phyloP scores from a whole-genome alignment of 164 flowering plant genomes.

The Berberis thunbergii region DNA sequence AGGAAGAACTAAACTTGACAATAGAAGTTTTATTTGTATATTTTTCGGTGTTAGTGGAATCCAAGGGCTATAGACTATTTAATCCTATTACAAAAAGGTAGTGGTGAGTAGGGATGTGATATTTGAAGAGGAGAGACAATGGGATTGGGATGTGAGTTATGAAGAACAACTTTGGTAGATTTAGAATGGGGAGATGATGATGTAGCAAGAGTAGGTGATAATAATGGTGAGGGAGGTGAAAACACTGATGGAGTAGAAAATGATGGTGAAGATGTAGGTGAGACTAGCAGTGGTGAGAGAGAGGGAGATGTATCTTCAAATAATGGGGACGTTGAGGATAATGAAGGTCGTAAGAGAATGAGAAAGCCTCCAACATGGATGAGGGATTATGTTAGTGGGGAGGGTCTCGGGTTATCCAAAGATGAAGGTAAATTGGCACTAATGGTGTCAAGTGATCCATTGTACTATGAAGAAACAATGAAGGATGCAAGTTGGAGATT shows the following conservation, averaged over 20 bases:
- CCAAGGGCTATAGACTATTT: conserved; percentile 1
- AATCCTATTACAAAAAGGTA: neutral
- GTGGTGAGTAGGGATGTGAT: conserved; percentile 3
- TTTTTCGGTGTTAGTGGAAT: neutral
- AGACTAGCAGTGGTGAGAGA: too few relatives aligned
- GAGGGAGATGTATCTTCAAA: too few relatives aligned
- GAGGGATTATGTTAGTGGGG: too few relatives aligned
- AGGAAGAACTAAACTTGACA: neutral
- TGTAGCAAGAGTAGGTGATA: neutral
- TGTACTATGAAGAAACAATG: too few relatives aligned
- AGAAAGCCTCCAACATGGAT: too few relatives aligned
- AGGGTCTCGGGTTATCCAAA: too few relatives aligned
- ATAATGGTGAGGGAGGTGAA: neutral
- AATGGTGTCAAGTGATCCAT: too few relatives aligned
- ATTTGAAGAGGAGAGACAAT: neutral
- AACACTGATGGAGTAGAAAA: neutral
- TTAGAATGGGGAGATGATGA: neutral
- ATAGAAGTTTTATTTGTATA: neutral
- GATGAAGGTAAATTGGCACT: too few relatives aligned
- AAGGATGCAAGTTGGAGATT: too few relatives aligned
- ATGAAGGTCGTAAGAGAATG: too few relatives aligned
- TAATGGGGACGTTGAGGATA: too few relatives aligned
- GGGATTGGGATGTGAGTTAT: conserved; percentile 4
- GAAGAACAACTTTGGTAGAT: neutral
- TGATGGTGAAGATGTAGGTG: too few relatives aligned